Conservation (phyloP, 768 basidiomycete species). For the Suillus variegatus region DNA sequence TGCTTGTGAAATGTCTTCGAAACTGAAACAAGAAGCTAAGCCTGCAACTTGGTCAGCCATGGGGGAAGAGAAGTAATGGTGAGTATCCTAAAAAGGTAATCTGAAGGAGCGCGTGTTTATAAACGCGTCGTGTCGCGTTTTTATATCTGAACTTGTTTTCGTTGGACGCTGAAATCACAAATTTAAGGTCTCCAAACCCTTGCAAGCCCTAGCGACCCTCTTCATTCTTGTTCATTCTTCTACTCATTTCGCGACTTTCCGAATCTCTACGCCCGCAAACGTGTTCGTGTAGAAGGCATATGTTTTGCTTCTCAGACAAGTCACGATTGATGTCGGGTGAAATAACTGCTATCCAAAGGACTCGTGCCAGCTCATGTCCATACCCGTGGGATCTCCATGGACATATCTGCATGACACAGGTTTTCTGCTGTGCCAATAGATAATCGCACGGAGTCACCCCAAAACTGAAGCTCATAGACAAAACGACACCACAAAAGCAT, state of each 20-base stretch:
- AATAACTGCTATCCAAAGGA: neutral
- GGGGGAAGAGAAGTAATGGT: neutral
- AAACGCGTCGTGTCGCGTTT: constrained; percentile 5
- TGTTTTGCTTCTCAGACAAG: constrained; percentile 2
- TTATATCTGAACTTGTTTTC: neutral
- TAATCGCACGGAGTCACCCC: neutral
- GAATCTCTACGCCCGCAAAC: constrained; percentile 2
- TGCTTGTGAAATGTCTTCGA: constrained; percentile 42
- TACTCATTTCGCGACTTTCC: constrained; percentile 2
- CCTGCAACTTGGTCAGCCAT: constrained; percentile 28
- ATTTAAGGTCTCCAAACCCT: constrained; percentile 2
- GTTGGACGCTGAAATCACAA: neutral
- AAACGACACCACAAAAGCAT: neutral
- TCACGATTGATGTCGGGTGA: constrained; percentile 6
- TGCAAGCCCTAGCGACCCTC: neutral
- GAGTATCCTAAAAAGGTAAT: constrained; percentile 1
- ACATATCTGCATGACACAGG: neutral
- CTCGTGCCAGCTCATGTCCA: constrained; percentile 1
- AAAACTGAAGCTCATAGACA: neutral
- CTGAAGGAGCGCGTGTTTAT: neutral
- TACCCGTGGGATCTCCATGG: constrained; percentile 8
- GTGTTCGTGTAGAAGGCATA: neutral
- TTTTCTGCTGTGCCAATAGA: neutral
- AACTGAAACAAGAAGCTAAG: constrained; percentile 29
- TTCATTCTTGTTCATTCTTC: neutral